phyloP scores from a whole-genome alignment of 768 basidiomycete genomes.

The Leccinum uliginosum region DNA sequence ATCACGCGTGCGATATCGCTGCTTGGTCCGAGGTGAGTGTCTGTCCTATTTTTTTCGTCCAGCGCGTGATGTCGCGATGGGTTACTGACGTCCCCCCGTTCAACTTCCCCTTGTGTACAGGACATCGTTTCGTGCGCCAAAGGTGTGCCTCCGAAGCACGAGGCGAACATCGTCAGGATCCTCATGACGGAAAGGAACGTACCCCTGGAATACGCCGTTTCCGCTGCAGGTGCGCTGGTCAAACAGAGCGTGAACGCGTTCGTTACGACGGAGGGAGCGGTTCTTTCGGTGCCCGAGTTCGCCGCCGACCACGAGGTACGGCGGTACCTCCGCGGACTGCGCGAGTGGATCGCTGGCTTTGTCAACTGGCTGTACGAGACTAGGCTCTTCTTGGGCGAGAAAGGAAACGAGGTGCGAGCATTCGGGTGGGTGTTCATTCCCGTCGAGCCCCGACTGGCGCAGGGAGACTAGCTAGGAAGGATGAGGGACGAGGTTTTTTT shows the following conservation, averaged over 20 bases:
- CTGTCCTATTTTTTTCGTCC: background rate
- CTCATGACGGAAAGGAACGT: constrained; percentile 42
- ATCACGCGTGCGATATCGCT: constrained; percentile 46
- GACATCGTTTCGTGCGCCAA: constrained; percentile 56
- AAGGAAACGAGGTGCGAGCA: constrained; percentile 51
- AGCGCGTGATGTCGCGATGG: no score
- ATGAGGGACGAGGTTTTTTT: background rate
- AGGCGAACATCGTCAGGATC: constrained; percentile 47
- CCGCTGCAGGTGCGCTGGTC: constrained; percentile 20
- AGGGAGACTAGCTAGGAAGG: background rate
- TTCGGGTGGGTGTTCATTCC: constrained; percentile 62
- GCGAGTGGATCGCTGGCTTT: constrained; percentile 53
- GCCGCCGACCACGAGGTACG: constrained; percentile 24
- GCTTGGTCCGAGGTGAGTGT: constrained; percentile 48
- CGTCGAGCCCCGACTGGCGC: background rate
- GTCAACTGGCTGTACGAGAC: constrained; percentile 66
- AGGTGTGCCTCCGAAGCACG: constrained; percentile 34
- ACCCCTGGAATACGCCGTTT: constrained; percentile 45
- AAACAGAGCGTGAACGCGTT: constrained; percentile 29
- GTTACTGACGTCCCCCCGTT: background rate
- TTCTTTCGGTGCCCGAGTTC: constrained; percentile 14
- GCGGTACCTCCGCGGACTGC: constrained; percentile 46
- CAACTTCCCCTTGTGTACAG: constrained; percentile 30
- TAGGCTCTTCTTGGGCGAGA: constrained; percentile 54
- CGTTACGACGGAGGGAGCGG: constrained; percentile 18